Evolutionary conservation across 352 stramenopile species (phyloP), one percentile per base, ranked within the genome.

Genomic region (Phytophthora europaea): DNA sequence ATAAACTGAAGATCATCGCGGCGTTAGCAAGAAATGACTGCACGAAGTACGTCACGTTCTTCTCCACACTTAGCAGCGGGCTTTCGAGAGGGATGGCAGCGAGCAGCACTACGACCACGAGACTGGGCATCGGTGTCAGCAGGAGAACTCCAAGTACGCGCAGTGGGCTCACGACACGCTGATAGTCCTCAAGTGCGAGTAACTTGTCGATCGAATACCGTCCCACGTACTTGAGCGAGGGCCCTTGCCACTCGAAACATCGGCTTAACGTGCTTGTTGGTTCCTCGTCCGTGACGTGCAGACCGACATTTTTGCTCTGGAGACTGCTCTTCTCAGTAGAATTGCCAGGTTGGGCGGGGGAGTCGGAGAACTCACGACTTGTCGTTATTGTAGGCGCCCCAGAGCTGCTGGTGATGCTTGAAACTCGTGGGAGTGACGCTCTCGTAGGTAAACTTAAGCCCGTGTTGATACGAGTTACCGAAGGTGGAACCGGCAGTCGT

Each of bases 151-250:
- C 53, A n/a, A 59, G 22, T 12, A 78, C 65, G 7, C 65, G 65
- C 0, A 52, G 26, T 18, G 20, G 60, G 13, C 58, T 73, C 7
- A 40, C 23, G 1, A 58, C 64, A 0, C 63, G 45, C 43, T 67
- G 68, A 68, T 78, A 78, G 28, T 66, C 31, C 51, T 70, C 36
- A 31, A 78, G 69, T 18, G 60, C 61, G 18, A 70, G 52, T 23
- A 78, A 22, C 36, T 78, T 74, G 34, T 74, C 59, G 47, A 78
- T 60, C 2, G 70, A 78, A 55, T 74, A 78, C 5, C 60, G 60
- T 15, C 67, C 67, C 18, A 65, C 43, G 36, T 70, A 65, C 22
- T 60, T 60, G 23, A 56, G 50, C 23, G 50, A 33, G 12, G 50
- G 50, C 13, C 50, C 50, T 4, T 20, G 20, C 50, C 50, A 56